phyloP scores from a whole-genome alignment of 305 asterid genomes.

The Fraxinus floribunda region DNA sequence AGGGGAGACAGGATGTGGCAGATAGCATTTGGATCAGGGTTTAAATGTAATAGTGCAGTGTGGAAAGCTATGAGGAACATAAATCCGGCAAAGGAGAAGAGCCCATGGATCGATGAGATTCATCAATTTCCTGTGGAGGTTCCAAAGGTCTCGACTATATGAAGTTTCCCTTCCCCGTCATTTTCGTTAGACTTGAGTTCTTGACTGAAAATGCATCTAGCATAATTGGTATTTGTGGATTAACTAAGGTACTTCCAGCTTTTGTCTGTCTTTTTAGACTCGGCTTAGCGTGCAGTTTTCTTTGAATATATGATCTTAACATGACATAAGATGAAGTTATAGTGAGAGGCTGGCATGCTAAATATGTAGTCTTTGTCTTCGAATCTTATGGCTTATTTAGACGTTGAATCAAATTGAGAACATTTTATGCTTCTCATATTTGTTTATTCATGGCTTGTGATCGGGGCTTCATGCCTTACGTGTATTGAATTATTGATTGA shows the following conservation, averaged over 20 bases:
- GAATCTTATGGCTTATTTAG: not conserved
- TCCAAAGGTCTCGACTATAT: constrained; percentile 18
- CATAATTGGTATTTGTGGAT: not conserved
- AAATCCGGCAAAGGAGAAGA: constrained; percentile 31
- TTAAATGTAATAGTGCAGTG: constrained; percentile 38
- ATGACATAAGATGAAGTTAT: not conserved
- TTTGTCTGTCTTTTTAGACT: not conserved
- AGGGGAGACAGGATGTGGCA: constrained; percentile 35
- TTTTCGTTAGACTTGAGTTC: not conserved
- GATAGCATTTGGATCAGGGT: constrained; percentile 34
- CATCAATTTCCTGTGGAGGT: constrained; percentile 28
- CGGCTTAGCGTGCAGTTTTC: not conserved
- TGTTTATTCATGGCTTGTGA: not conserved
- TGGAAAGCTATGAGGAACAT: constrained; percentile 32
- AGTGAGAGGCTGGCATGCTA: not conserved
- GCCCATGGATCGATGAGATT: constrained; percentile 27
- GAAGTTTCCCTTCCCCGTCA: not conserved
- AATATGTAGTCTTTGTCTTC: not conserved
- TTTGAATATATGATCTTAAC: not conserved
- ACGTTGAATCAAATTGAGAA: too few species aligned
- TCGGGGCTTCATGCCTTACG: not conserved
- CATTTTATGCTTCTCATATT: too few species aligned
- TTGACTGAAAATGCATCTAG: not conserved
- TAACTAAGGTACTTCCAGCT: not conserved
- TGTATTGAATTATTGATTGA: not conserved